A percentile compares a stretch with the other conserved stretches of the same genome.
Conservation (phyloP, 1,139 yeast genomes). For the Petasospora fabianii region DNA sequence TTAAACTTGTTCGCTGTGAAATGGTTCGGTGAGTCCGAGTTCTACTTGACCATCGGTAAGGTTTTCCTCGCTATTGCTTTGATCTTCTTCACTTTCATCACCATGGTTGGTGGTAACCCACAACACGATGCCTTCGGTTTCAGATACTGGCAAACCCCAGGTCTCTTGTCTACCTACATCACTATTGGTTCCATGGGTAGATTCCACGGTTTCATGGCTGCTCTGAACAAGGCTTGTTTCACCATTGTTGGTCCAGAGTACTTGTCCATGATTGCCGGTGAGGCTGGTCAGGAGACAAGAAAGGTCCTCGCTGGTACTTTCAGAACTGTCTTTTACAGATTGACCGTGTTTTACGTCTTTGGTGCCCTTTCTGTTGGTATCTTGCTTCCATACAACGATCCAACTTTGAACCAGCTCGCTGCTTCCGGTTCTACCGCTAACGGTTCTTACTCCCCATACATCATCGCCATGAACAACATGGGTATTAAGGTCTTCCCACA, state of each 20-base stretch:
- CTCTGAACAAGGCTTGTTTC: conserved; percentile 58
- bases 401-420: conserved; percentile 38
- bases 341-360: conserved; percentile 41
- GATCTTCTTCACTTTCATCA: conserved; percentile 63
- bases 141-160: conserved; percentile 60
- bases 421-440: conserved; percentile 48
- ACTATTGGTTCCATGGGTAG: conserved; percentile 49
- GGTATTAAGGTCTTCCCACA: conserved; percentile 49
- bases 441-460: conserved; percentile 50
- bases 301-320: conserved; percentile 45
- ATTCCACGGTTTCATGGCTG: conserved; percentile 63
- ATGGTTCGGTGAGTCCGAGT: conserved; percentile 52
- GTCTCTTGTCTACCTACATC: conserved; percentile 47
- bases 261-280: conserved; percentile 32
- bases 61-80: conserved; percentile 67
- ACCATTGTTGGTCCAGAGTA: conserved; percentile 78
- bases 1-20: conserved; percentile 48
- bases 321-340: conserved; percentile 43
- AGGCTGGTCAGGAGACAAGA: conserved; percentile 47
- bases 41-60: conserved; percentile 51
- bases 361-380: conserved; percentile 46
- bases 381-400: conserved; percentile 44
- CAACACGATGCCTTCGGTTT: conserved; percentile 61
- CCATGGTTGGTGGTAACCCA: conserved; percentile 86
- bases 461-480: conserved; percentile 48